These are phyloP conservation scores for Amphichorda felina DNA, from an alignment of 2,329 filamentous ascomycete species.

Conservation along the genomic window DNA sequence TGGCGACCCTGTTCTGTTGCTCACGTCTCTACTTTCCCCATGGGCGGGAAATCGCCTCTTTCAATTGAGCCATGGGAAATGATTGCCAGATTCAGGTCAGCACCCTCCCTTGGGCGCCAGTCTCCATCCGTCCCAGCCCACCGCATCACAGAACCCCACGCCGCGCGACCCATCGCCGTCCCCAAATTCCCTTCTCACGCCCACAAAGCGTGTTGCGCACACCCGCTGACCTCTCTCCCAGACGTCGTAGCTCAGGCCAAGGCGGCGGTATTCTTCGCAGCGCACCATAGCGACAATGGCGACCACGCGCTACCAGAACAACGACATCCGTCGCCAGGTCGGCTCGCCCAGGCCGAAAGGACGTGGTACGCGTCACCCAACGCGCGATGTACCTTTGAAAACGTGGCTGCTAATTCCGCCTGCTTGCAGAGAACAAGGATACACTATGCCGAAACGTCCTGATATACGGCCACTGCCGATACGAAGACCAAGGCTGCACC, in stretches of 20 bases:
- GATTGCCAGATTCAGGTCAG: slow-evolving; percentile 31
- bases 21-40: slow-evolving; percentile 16
- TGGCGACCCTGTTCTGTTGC: background rate
- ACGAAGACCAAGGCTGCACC: slow-evolving; percentile 81
- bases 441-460: slow-evolving; percentile 86
- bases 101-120: slow-evolving; percentile 4
- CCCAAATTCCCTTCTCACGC: background rate
- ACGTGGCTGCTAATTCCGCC: background rate
- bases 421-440: slow-evolving; percentile 63
- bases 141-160: slow-evolving; percentile 3
- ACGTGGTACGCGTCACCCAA: slow-evolving; percentile 26
- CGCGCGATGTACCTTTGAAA: too few relatives aligned
- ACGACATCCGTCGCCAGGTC: slow-evolving; percentile 38
- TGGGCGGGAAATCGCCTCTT: slow-evolving; percentile 28
- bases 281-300: slow-evolving; percentile 20
- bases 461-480: slow-evolving; percentile 88
- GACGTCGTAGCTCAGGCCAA: slow-evolving; percentile 30
- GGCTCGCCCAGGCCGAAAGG: slow-evolving; percentile 45
- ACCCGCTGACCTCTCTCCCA: slow-evolving; percentile 12
- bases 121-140: background rate
- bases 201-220: slow-evolving; percentile 4
- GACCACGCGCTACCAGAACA: slow-evolving; percentile 30
- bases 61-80: slow-evolving; percentile 36
- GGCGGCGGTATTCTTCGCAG: slow-evolving; percentile 16
- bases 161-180: background rate